Base-by-base conservation (phyloP, 192 early-diverging fungal genomes). In the Chytriomyces sp. region DNA sequence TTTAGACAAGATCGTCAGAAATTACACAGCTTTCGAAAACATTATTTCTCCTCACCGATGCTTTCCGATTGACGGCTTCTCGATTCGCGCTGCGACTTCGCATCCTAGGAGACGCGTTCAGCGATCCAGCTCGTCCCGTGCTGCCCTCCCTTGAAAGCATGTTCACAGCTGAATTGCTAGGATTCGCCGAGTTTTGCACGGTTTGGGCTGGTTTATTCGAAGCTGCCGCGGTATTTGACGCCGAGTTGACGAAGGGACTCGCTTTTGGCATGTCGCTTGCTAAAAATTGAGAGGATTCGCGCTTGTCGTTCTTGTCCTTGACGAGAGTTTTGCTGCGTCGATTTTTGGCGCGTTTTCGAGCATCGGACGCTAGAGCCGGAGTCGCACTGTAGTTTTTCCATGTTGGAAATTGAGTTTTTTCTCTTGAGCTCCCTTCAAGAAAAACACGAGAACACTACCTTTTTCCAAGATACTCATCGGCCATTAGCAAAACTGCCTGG, bases 401-500 rank as follows among this genome's bases (percentile, higher is more conserved):
- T 26, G 28, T 13, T 64, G n/a, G 5, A 28, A 28, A 26, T 11
- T 46, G 26, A 67, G 16, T 43, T 28, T 8, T 8, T 43, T 46
- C 13, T 18, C 16, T 10, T 67, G 0, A 67, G 46, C 13, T 13
- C 10, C 16, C 10, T 11, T 24, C 18, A 26, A 28, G 10, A 26
- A 26, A 64, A 64, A 64, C 5, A 46, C 11, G 26, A 47, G 16
- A 46, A 28, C 5, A 47, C 16, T 16, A 23, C 5, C 71, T 61
- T 78, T 23, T n/a, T 64, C 73, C 70, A 77, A 70, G 76, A 77
- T 73, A 82, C 61, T 82, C 81, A 53, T 82, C 81, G 7, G 78
- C 78, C 16, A 82, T 60, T 44, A 82, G 59, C 16, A 72, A 44
- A 1, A 82, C 77, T 5, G 81, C 81, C 61, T 43, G 63, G 1